Percentiles rank a stretch among this genome's conserved stretches.
Conservation (phyloP, 1,284 basidiomycete species). For the Fomitopsis betulina region DNA sequence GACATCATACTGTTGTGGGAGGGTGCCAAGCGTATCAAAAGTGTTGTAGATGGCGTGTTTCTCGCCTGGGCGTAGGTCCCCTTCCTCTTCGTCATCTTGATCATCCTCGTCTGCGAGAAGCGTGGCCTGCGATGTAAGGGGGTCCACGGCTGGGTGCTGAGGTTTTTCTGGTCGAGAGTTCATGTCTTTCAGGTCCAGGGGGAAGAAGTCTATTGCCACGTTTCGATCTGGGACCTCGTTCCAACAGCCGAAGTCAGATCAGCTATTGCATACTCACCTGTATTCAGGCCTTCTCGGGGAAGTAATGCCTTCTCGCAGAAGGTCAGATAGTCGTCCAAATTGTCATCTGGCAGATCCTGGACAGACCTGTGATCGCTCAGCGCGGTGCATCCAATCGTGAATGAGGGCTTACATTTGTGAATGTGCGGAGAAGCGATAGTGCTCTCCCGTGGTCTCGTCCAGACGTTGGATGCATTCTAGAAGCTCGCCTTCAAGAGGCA, state of each 20-base stretch:
- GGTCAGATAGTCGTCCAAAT: conserved; percentile 63
- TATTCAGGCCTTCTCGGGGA: conserved; percentile 18
- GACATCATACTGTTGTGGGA: conserved; percentile 42
- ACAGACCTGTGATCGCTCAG: conserved; percentile 40
- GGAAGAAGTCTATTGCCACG: conserved; percentile 22
- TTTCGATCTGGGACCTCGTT: conserved; percentile 14
- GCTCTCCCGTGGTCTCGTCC: conserved; percentile 29
- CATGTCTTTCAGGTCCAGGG: conserved; percentile 7
- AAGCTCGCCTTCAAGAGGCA: conserved; percentile 54
- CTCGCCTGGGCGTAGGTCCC: conserved; percentile 43
- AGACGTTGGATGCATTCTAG: conserved; percentile 41
- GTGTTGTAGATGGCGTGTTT: conserved; percentile 55
- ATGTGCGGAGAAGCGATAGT: conserved; percentile 31
- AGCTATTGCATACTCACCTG: conserved; percentile 11
- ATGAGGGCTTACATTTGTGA: conserved; percentile 27
- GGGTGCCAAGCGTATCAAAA: conserved; percentile 53
- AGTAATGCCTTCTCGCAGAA: conserved; percentile 61
- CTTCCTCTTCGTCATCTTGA: conserved; percentile 6
- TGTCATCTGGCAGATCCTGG: conserved; percentile 45
- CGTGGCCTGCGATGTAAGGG: background rate
- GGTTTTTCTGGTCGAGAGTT: background rate
- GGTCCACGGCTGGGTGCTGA: background rate
- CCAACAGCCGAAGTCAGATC: background rate
- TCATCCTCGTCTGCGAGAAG: background rate
- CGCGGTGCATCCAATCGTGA: background rate